Evolutionary conservation across 495 filamentous ascomycete genomes (phyloP), one percentile per base, ranked within the genome.

Genomic region (Barbatosphaeria neglecta): DNA sequence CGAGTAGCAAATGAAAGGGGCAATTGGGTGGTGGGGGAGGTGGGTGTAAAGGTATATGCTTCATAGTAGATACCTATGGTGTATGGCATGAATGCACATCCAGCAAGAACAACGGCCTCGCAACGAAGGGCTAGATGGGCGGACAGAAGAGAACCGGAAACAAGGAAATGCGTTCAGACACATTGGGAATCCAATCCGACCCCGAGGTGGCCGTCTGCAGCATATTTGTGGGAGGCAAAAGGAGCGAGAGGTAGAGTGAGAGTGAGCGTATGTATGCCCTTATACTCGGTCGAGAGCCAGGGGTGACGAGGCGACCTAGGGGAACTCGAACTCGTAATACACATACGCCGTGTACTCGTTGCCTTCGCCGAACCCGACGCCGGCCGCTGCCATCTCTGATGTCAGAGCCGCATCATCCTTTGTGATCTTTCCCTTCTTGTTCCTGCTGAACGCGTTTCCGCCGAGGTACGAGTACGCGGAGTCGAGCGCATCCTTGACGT

Each of bases 301-400:
- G n/a, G n/a, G n/a, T n/a, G n/a, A 37, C 33, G 13, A 37, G 38
- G 22, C n/a, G 11, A 44, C 53, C 62, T 67, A 72, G 55, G 75
- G 71, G 60, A 93, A 82, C 59, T 88, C 84, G 61, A 96, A 89
- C 55, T 95, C 87, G 67, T 96, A 98, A 68, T 87, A 96, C 61
- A 96, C 93, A 68, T 93, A 98, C 23, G 92, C 81, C 47, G 87
- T 87, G 68, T 96, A 98, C 57, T 95, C 92, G 49, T 78, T 77
- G 39, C 78, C 80, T 50, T 86, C 82, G 27, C 80, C 83, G 2
- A 64, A 56, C 10, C 68, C 73, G 27, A 78, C 54, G 17, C 76
- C 81, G 1, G 73, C 77, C 2, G 76, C 78, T 31, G 86, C 84
- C 76, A 93, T 87, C 48, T 95, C 88, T 35, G 77, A 81, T 23